A percentile compares a stretch with the other conserved stretches of the same genome.
phyloP scores from a whole-genome alignment of 129 eudicot genomes.

The Chrysanthemum lavandulifolium region DNA sequence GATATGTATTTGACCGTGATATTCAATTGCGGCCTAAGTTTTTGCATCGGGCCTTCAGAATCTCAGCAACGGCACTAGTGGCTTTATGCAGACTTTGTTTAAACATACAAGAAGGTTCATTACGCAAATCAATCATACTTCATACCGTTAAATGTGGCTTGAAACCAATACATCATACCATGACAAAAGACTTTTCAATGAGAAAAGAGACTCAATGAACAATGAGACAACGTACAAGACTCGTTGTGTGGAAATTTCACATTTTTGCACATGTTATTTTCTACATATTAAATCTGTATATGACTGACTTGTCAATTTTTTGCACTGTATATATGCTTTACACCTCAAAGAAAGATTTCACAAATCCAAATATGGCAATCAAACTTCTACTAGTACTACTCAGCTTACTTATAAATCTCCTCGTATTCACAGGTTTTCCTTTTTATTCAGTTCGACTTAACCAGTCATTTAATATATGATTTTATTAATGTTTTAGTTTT shows the following conservation, averaged over 20 bases:
- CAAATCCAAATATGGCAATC: conserved; percentile 21
- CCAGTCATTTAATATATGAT: background rate
- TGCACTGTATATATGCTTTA: conserved; percentile 19
- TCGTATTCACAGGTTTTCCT: conserved; percentile 27
- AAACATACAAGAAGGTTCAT: background rate
- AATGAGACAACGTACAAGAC: conserved; percentile 1
- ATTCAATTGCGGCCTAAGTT: too few relatives aligned
- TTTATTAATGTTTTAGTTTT: background rate
- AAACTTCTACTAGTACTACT: conserved; percentile 17
- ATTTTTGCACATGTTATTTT: conserved; percentile 15
- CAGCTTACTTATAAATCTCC: conserved; percentile 15
- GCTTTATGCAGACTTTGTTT: background rate
- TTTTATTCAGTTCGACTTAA: background rate
- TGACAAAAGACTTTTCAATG: conserved; percentile 22
- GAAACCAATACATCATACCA: background rate
- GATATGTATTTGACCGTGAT: too few relatives aligned
- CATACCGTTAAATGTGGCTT: conserved; percentile 20
- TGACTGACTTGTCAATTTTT: conserved; percentile 8
- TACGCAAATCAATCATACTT: conserved; percentile 19
- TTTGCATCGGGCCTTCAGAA: too few relatives aligned
- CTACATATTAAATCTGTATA: background rate
- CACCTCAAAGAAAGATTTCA: conserved; percentile 18
- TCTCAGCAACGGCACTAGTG: too few relatives aligned
- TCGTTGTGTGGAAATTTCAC: conserved; percentile 12
- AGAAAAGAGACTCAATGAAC: conserved; percentile 19